Conservation (phyloP, 1,139 yeast genomes). For the Scheffersomyces lignicola region DNA sequence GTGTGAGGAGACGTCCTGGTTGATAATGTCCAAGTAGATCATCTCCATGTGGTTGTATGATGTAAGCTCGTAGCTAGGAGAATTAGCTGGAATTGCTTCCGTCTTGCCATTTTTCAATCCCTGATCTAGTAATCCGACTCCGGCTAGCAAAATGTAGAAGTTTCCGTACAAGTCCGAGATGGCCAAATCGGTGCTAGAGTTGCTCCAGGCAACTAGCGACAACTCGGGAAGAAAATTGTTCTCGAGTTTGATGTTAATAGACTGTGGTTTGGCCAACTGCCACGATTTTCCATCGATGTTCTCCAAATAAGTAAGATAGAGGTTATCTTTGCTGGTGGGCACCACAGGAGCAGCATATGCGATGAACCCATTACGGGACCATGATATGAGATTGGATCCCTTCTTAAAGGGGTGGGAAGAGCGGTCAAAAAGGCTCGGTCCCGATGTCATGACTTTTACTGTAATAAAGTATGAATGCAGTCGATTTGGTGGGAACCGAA, state of each 20-base stretch:
- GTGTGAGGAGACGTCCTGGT: constrained; percentile 16
- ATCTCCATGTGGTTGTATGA: constrained; percentile 49
- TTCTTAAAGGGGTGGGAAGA: too few relatives aligned
- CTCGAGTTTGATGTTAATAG: constrained; percentile 39
- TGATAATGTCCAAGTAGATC: constrained; percentile 40
- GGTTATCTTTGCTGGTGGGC: constrained; percentile 23
- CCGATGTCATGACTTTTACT: too few relatives aligned
- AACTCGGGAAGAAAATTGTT: constrained; percentile 28
- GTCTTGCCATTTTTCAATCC: neutral
- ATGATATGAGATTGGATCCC: constrained; percentile 42
- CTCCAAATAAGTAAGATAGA: constrained; percentile 60
- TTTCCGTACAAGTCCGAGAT: constrained; percentile 51
- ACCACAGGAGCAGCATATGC: constrained; percentile 50
- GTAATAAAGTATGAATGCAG: too few relatives aligned
- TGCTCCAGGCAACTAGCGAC: constrained; percentile 46
- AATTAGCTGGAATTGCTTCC: constrained; percentile 6
- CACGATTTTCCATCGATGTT: constrained; percentile 64
- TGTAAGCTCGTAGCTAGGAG: constrained; percentile 44
- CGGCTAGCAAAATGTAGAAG: constrained; percentile 48
- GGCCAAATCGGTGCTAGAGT: constrained; percentile 54
- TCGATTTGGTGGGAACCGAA: too few relatives aligned
- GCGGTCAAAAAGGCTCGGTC: too few relatives aligned
- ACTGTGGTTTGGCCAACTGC: constrained; percentile 60
- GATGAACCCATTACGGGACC: constrained; percentile 76
- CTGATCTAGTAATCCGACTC: constrained; percentile 37